Evolutionary conservation across 331 rosid species (phyloP).

Genomic region (Ulmus americana): DNA sequence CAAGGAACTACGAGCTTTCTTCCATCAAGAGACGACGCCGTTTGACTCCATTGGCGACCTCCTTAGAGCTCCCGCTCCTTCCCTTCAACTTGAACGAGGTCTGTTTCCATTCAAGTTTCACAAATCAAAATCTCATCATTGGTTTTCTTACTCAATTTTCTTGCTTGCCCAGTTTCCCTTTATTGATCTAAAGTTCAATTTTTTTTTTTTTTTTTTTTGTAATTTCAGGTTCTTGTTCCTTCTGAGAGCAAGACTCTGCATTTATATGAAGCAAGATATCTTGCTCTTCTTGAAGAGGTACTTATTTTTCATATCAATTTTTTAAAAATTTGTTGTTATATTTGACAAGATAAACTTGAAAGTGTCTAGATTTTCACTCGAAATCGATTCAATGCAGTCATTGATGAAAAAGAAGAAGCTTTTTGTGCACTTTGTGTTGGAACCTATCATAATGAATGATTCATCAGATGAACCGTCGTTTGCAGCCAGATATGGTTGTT

Average conservation of each 20-base stretch:
- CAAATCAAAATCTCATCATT: background rate
- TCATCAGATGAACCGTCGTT: slow-evolving; percentile 40
- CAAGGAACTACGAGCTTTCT: background rate
- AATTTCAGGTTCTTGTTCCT: slow-evolving; percentile 42
- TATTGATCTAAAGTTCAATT: background rate
- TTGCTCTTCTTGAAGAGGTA: slow-evolving; percentile 44
- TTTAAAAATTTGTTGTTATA: no score
- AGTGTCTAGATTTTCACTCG: background rate
- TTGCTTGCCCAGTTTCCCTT: background rate
- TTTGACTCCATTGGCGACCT: slow-evolving; percentile 13
- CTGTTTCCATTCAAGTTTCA: background rate
- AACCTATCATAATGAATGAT: slow-evolving; percentile 33
- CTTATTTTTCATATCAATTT: background rate
- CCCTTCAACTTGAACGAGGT: slow-evolving; percentile 33
- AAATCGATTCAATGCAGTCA: slow-evolving; percentile 25
- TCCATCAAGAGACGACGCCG: slow-evolving; percentile 11
- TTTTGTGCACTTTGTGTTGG: slow-evolving; percentile 51
- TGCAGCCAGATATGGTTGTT: slow-evolving; percentile 43
- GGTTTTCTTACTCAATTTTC: background rate
- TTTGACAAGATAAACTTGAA: background rate
- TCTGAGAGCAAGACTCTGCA: slow-evolving; percentile 40
- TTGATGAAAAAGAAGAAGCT: slow-evolving; percentile 30
- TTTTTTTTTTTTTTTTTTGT: background rate
- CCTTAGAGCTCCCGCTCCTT: slow-evolving; percentile 35
- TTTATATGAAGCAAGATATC: slow-evolving; percentile 46